Base-by-base conservation (phyloP, 2,329 filamentous ascomycete species). In the Gliomastix tumulicola region DNA sequence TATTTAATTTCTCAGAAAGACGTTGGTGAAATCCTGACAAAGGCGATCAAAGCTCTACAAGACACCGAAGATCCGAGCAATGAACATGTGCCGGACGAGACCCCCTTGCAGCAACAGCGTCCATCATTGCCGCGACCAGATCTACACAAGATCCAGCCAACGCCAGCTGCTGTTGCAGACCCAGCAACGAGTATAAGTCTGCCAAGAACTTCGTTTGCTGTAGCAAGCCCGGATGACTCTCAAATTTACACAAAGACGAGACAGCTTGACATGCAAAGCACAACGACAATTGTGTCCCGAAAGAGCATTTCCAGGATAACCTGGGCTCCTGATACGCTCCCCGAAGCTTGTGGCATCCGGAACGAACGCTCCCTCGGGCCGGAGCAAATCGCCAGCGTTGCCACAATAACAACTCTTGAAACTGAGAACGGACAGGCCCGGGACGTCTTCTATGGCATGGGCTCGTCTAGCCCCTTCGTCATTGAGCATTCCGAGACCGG, bases 261-360 rank as follows among this genome's bases (percentile, higher is more conserved):
- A 19, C 23, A 36, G 9, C 10, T 20, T 9, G 34, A 36, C 6
- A 20, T 30, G 15, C 10, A 9, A 13, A 21, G 23, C 8, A 30
- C 34, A 30, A 15, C 34, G 10, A 36, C 34, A 12, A 21, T 36
- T 8, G 27, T 36, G 17, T 21, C 34, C 13, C 23, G 34, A 10
- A 30, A 36, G n/a, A 36, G 34, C 20, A 21, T 36, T 30, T 22
- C 34, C n/a, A 25, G 30, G 18, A 31, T 36, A 10, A 21, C 20
- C 20, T 36, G 34, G 34, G 17, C 9, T 20, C 34, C n/a, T n/a
- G 32, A 15, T 15, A 16, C 10, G n/a, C 32, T 21, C 32, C 18
- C n/a, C 13, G n/a, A 20, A n/a, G 13, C 17, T 12, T 7, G 3
- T 34, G 7, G 13, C 18, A 13, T 7, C n/a, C n/a, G 32, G 12